Percentiles rank a stretch among this genome's conserved stretches.
These are phyloP conservation scores for Nicotiana tomentosiformis DNA, from an alignment of 257 asterid genomes.

Conservation along the genomic window DNA sequence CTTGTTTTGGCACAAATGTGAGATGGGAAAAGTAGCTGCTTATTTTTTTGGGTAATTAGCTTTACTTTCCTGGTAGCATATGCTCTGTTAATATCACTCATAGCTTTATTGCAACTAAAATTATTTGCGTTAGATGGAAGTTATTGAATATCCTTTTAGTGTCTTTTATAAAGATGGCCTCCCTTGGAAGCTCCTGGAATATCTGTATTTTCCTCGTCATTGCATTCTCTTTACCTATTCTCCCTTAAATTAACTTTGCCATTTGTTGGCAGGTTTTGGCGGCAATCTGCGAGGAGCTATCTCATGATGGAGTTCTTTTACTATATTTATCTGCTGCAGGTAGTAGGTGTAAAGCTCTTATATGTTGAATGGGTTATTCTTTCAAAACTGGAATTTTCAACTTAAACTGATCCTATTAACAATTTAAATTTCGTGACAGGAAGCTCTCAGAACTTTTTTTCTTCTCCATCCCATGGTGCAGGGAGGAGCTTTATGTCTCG, in stretches of 20 bases:
- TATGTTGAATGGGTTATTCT: background rate
- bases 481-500: constrained; percentile 53
- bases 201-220: background rate
- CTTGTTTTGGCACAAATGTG: background rate
- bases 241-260: constrained; percentile 9
- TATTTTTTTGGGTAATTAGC: background rate
- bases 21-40: background rate
- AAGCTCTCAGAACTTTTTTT: constrained; percentile 33
- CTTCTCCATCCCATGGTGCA: constrained; percentile 55
- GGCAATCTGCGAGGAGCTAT: constrained; percentile 89
- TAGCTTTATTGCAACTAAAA: background rate
- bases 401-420: constrained; percentile 13
- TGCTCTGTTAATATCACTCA: background rate
- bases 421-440: constrained; percentile 41
- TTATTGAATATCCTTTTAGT: background rate
- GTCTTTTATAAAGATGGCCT: background rate
- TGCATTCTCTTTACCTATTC: background rate
- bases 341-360: constrained; percentile 22
- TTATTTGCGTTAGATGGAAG: background rate
- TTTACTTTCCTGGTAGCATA: background rate
- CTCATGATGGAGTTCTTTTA: constrained; percentile 81
- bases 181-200: background rate
- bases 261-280: constrained; percentile 69
- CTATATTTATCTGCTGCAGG: constrained; percentile 81
- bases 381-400: constrained; percentile 2